These are phyloP conservation scores for Wallacemonas sp. DNA, from an alignment of 208 protist genomes.

Conservation along the genomic window DNA sequence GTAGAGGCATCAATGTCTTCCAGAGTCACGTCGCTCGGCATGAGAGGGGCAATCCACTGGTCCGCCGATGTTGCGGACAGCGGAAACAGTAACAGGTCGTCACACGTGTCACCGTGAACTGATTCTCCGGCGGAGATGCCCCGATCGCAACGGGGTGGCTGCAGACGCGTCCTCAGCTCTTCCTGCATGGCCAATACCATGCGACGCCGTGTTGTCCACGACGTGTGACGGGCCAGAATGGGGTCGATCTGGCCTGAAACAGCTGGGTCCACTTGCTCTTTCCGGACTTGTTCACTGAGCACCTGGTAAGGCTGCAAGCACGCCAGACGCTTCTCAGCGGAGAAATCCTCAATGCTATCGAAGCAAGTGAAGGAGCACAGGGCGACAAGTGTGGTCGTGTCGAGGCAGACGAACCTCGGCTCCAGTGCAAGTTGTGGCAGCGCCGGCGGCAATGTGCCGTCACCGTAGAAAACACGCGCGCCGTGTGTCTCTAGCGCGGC, in stretches of 20 bases:
- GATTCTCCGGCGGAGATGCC: no score
- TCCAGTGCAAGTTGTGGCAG: not conserved
- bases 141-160: no score
- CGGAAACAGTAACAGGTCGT: not conserved
- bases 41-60: not conserved
- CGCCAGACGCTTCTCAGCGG: constrained; percentile 19
- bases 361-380: constrained; percentile 75
- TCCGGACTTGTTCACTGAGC: constrained; percentile 53
- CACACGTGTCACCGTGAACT: no score
- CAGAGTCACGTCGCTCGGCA: not conserved
- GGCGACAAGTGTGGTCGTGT: constrained; percentile 72
- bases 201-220: constrained; percentile 19
- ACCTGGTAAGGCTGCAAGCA: constrained; percentile 39
- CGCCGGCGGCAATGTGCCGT: not conserved
- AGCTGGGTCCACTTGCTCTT: constrained; percentile 34
- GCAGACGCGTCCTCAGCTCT: constrained; percentile 18
- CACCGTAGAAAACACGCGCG: constrained; percentile 14
- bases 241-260: constrained; percentile 42
- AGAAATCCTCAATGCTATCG: constrained; percentile 13
- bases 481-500: constrained; percentile 6
- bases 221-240: constrained; percentile 31
- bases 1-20: not conserved
- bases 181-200: constrained; percentile 8
- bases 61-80: not conserved
- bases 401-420: constrained; percentile 51